Percentiles rank a stretch among this genome's conserved stretches.
These are phyloP conservation scores for Tetracentron sinense DNA, from an alignment of 164 flowering plant genomes.

Conservation along the genomic window DNA sequence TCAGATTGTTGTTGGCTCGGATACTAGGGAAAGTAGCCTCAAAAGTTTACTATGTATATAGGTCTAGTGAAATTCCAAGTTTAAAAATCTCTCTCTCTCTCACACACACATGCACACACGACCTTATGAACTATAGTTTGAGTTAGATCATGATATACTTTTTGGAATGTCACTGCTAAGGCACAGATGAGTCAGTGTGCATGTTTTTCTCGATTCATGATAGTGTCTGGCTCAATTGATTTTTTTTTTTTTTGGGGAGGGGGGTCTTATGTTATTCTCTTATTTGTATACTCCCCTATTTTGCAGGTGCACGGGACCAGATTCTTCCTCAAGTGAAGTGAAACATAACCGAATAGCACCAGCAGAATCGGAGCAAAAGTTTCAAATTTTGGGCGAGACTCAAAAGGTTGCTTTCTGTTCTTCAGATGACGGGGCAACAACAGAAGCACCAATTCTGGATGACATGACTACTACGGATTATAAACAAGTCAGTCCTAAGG, in stretches of 20 bases:
- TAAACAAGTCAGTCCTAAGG: conserved; percentile 9
- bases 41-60: no score
- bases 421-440: conserved; percentile 12
- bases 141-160: no score
- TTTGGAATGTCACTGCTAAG: neutral
- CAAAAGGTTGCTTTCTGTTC: conserved; percentile 17
- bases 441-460: conserved; percentile 15
- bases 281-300: conserved; percentile 4
- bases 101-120: no score
- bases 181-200: no score
- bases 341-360: conserved; percentile 35
- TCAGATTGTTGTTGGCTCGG: no score
- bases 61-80: no score
- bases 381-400: conserved; percentile 12
- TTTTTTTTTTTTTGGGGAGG: neutral
- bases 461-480: conserved; percentile 5
- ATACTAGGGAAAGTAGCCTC: no score
- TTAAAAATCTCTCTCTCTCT: no score
- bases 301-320: conserved; percentile 35
- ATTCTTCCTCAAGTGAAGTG: conserved; percentile 27
- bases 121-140: no score
- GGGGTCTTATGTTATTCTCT: neutral
- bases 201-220: neutral
- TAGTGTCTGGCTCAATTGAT: neutral
- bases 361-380: conserved; percentile 26